A percentile compares a stretch with the other conserved stretches of the same genome.
phyloP scores from a whole-genome alignment of 257 asterid genomes.

The Echites panduratus region DNA sequence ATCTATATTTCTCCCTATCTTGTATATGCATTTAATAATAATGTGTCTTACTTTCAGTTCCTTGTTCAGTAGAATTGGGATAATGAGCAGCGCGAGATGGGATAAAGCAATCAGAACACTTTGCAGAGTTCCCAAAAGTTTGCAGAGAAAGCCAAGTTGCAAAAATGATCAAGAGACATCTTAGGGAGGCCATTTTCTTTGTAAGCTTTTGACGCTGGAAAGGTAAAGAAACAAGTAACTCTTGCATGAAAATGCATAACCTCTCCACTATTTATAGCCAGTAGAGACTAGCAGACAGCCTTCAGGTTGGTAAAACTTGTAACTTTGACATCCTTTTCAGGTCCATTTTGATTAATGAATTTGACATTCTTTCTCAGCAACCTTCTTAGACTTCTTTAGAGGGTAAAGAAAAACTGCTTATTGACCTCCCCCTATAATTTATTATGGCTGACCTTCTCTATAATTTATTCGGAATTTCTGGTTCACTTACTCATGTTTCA shows the following conservation, averaged over 20 bases:
- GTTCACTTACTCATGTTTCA: neutral
- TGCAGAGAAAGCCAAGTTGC: slow-evolving; percentile 34
- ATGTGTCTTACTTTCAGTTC: slow-evolving; percentile 56
- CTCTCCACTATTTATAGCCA: slow-evolving; percentile 37
- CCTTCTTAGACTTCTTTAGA: neutral
- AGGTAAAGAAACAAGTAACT: slow-evolving; percentile 10
- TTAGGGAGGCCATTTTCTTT: slow-evolving; percentile 27
- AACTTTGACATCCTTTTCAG: slow-evolving; percentile 21
- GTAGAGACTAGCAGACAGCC: neutral
- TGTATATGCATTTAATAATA: neutral
- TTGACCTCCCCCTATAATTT: slow-evolving; percentile 5
- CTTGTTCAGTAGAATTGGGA: slow-evolving; percentile 65
- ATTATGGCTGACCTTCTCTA: slow-evolving; percentile 4
- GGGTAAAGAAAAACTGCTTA: neutral
- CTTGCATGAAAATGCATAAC: slow-evolving; percentile 19
- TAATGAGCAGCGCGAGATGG: slow-evolving; percentile 64
- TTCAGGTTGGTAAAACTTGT: slow-evolving; percentile 24
- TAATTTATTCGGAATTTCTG: neutral
- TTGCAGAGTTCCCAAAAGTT: slow-evolving; percentile 33
- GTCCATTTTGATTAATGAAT: neutral
- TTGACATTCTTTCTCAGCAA: neutral
- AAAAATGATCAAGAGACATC: slow-evolving; percentile 18
- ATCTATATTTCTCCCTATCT: neutral
- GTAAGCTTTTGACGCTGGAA: slow-evolving; percentile 12
- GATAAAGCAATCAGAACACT: slow-evolving; percentile 54